phyloP scores from a whole-genome alignment of 306 rosid species.

The Calophaca sinica region DNA sequence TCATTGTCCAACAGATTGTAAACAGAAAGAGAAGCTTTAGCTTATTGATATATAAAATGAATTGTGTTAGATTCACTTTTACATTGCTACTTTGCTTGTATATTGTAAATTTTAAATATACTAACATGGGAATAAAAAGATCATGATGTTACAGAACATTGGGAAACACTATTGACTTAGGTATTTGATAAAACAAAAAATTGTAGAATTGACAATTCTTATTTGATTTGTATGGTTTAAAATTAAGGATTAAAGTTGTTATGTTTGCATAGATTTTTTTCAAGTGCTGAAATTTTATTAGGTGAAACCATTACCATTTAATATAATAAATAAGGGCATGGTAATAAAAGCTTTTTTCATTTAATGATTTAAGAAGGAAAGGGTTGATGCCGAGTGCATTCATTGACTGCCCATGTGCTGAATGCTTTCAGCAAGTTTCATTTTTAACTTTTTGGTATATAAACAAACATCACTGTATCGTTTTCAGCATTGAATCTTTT shows the following conservation, averaged over 20 bases:
- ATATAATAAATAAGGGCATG: background rate
- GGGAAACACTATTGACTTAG: conserved; percentile 17
- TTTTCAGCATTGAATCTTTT: conserved; percentile 16
- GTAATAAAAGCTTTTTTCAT: background rate
- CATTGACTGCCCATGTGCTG: background rate
- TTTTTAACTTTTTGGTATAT: background rate
- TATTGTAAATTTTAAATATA: conserved; percentile 1
- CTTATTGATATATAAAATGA: conserved; percentile 24
- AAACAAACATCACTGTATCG: conserved; percentile 16
- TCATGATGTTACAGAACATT: conserved; percentile 11
- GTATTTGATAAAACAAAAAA: background rate
- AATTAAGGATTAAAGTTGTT: conserved; percentile 2
- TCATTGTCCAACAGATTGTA: conserved; percentile 9
- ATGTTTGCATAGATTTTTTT: background rate
- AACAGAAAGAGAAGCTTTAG: conserved; percentile 2
- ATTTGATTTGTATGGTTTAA: background rate
- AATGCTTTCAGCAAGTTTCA: background rate
- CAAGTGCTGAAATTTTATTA: background rate
- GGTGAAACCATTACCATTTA: background rate
- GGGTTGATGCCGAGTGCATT: background rate
- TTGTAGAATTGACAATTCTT: conserved; percentile 20
- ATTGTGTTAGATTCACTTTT: conserved; percentile 32
- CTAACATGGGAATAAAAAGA: background rate
- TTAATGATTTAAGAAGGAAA: conserved; percentile 18
- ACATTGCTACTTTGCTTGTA: background rate